Evolutionary conservation across 768 basidiomycete genomes (phyloP).

Genomic region (Amylocystis lapponica): DNA sequence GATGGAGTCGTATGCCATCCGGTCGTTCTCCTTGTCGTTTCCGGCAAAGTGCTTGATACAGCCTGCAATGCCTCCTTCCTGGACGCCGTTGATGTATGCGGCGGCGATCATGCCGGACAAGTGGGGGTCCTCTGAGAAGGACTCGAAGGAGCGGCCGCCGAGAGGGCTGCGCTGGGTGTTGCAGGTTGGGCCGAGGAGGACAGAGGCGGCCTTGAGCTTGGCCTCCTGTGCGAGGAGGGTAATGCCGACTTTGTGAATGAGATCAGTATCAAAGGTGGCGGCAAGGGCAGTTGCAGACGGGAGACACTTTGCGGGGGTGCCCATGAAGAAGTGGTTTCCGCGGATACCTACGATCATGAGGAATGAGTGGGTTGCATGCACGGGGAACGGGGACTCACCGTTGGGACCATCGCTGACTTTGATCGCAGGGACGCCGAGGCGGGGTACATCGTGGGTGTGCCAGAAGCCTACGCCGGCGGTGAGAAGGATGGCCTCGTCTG

Average conservation of each 20-base stretch:
- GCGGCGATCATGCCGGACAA: constrained; percentile 67
- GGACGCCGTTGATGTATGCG: constrained; percentile 72
- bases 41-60: constrained; percentile 80
- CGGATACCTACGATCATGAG: constrained; percentile 34
- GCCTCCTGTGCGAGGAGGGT: constrained; percentile 68
- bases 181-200: constrained; percentile 75
- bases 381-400: constrained; percentile 33
- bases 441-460: constrained; percentile 62
- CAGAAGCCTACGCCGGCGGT: constrained; percentile 75
- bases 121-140: constrained; percentile 74
- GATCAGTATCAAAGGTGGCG: constrained; percentile 65
- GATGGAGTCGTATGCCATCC: constrained; percentile 52
- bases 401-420: constrained; percentile 84
- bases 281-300: constrained; percentile 73
- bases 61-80: constrained; percentile 68
- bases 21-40: constrained; percentile 81
- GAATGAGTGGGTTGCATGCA: not conserved
- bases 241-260: constrained; percentile 55
- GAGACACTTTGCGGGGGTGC: constrained; percentile 74
- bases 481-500: constrained; percentile 68
- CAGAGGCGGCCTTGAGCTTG: constrained; percentile 60
- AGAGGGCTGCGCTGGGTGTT: constrained; percentile 80
- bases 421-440: constrained; percentile 65
- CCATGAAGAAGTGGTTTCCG: constrained; percentile 76
- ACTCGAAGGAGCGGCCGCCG: constrained; percentile 62